Evolutionary conservation across 148 eudicot species (phyloP), one percentile per base, ranked within the genome.

Genomic region (Fagopyrum homotropicum): DNA sequence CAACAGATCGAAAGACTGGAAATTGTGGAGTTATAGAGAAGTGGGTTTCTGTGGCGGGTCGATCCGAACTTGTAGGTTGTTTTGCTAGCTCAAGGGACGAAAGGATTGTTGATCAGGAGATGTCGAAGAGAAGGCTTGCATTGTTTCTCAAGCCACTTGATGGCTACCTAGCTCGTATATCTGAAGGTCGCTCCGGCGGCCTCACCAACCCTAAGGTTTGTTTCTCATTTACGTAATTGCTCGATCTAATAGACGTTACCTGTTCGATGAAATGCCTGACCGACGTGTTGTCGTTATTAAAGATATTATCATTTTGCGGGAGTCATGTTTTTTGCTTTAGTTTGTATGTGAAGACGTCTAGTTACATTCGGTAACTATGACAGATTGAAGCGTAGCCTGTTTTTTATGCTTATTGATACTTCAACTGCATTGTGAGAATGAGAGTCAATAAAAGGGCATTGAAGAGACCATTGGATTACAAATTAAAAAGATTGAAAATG

Each of bases 111-210:
- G 50, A 69, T 43, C 26, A 45, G 73, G 72, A 55, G 44, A 92
- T 93, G 98, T 90, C 82, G 46, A 81, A 85, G 57, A 84, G 83
- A 77, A 82, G 91, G 47, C 78, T 93, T 71, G 73, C 91, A 77
- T 72, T 93, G 85, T 84, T 93, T 73, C 82, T 91, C 55, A 93
- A 93, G 88, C 92, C 97, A 15, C 76, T 88, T 6, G 88, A 88
- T 26, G 85, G 76, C 1, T 84, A 77, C 83, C 82, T 84, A 12
- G 54, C 77, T 81, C 78, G 26, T 44, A 56, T 71, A 69, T 73
- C 79, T 73, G 72, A 64, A 44, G 50, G 60, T 4, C 52, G 49
- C 75, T 80, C 85, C 26, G 68, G 22, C n/a, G 40, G 55, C 6
- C 35, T 72, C 82, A 35, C 82, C 64, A 82, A 79, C 66, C 89